Conservation (phyloP, 139 green algal genomes). For the Volvox reticuliferus region DNA sequence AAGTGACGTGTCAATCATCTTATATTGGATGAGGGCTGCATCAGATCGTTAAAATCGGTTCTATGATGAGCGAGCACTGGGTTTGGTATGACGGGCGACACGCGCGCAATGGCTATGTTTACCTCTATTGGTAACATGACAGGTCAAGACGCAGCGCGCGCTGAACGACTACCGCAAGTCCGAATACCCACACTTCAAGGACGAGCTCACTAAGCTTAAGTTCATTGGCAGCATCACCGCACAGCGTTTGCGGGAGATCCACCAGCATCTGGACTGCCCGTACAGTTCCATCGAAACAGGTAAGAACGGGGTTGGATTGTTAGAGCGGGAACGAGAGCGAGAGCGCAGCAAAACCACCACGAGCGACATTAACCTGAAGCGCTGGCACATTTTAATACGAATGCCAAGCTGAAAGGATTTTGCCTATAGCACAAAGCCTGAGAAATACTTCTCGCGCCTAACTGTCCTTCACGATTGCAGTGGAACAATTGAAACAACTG, state of each 20-base stretch:
- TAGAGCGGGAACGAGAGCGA: neutral
- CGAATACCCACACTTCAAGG: constrained; percentile 69
- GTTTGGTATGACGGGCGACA: too few species aligned
- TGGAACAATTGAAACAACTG: constrained; percentile 68
- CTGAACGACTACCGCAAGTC: constrained; percentile 76
- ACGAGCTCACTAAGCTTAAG: constrained; percentile 71
- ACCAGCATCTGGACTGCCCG: constrained; percentile 56
- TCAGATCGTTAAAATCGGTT: too few species aligned
- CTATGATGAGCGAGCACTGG: too few species aligned
- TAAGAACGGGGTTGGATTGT: neutral
- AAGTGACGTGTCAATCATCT: too few species aligned
- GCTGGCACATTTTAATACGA: too few species aligned
- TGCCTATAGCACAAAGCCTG: too few species aligned
- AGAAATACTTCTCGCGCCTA: too few species aligned
- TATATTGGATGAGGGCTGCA: too few species aligned
- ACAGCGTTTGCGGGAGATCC: constrained; percentile 60
- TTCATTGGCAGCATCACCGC: constrained; percentile 71
- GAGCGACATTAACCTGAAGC: too few species aligned
- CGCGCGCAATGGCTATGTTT: too few species aligned
- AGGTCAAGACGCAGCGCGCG: constrained; percentile 76
- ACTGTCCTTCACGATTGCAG: constrained; percentile 20
- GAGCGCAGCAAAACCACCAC: too few species aligned
- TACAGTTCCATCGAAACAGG: constrained; percentile 63
- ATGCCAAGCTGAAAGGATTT: too few species aligned
- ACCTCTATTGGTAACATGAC: neutral